Base-by-base conservation (phyloP, 805 yeast genomes). In the Candida germanica region DNA sequence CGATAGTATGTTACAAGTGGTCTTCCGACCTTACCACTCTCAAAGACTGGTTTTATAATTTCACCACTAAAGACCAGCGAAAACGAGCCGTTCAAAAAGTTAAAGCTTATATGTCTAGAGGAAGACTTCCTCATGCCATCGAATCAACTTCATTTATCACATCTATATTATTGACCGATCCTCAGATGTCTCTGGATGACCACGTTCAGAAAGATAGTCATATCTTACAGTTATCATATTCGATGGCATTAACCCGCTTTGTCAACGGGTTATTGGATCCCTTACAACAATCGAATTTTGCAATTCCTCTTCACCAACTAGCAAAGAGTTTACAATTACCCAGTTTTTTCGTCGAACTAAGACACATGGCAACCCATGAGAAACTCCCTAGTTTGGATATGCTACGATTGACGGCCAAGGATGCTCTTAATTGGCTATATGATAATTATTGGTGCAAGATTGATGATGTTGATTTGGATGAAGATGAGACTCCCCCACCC, bases 341-440 rank as follows among this genome's bases (percentile, higher is more conserved):
- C 0, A 69, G 80, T 21, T 75, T 74, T 50, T 87, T 93, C 58
- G 98, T 93, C 1, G 98, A 93, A 51, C 54, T 87, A 20, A 70
- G 98, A 38, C 98, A 93, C 57, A 75, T 77, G 49, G 89, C 94
- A 4, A 91, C 98, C 0, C 98, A 93, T 57, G 98, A 91, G 49
- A 64, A 68, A 12, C 58, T 93, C 17, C 96, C 97, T 1, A 69
- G 83, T 21, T 49, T 87, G 27, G 78, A 73, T 26, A 69, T 84
- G 59, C 64, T 89, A n/a, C 66, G 94, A 25, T 52, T 65, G n/a
- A 74, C 80, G 10, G 60, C 78, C 2, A 51, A 58, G 4, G 64
- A 73, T 32, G 95, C 95, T 0, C 56, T 91, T 31, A 63, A 59
- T 5, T 93, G 98, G 97, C 61, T 91, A 2, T 71, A 71, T 56